Evolutionary conservation across 139 green algal species (phyloP), one percentile per base, ranked within the genome.

Genomic region (Chlorella sorokiniana): DNA sequence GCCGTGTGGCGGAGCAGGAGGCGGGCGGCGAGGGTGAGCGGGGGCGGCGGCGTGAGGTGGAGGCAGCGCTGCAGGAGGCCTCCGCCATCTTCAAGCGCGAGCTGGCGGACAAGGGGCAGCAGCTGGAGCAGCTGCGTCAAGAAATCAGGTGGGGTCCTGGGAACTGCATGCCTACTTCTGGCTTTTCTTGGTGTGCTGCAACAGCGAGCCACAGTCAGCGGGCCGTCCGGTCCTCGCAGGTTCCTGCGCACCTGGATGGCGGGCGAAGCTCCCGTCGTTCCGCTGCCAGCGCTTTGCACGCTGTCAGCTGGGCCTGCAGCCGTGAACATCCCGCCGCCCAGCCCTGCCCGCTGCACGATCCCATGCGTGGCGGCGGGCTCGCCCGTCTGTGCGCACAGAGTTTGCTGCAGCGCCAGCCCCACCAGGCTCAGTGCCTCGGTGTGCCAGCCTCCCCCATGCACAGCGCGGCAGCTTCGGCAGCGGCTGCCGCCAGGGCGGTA

Each of bases 31-130:
- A 90, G 42, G 79, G 79, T 1, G 88, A 92, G 85, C 77, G 83
- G 0, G 63, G 70, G 45, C 78, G 84, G 61, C 87, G 90, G 14
- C 45, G 31, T 1, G 86, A 90, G 65, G 67, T 92, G 42, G 91
- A 94, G 76, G 73, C 69, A 8, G 86, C 90, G 0, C 81, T 93
- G 25, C 78, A 68, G 37, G 86, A 93, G 67, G 87, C 91, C 29
- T 88, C 90, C 4, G 62, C 82, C 27, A 77, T 93, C 38, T 93
- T 92, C 83, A 92, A 90, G 71, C 71, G 84, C 2, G 90, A 94
- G 85, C 85, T 94, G 52, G 74, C 78, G 7, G 84, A 88, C 37
- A 94, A 94, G 83, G 84, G 83, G n/a, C 78, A 87, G 42, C 85
- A 90, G 71, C 83, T 92, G 54, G 77, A 74, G 14, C 54, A 56